Conservation (phyloP, 176 grass and related monocot species). For the Luzula sylvatica region DNA sequence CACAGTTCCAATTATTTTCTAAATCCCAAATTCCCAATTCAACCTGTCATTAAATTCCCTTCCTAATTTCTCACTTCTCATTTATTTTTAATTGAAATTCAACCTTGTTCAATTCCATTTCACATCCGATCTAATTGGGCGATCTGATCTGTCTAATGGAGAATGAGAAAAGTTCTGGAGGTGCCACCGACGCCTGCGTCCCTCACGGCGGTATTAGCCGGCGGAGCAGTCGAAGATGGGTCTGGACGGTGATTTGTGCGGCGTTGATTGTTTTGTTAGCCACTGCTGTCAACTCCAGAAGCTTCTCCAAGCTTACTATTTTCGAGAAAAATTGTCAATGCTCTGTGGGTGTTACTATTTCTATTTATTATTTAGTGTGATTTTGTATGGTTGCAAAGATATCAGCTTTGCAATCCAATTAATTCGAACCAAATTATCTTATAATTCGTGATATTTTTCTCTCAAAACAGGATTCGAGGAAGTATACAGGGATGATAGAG, state of each 20-base stretch:
- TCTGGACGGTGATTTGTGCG: conserved; percentile 15
- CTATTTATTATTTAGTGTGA: background rate
- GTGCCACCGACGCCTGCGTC: background rate
- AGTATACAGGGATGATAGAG: conserved; percentile 83
- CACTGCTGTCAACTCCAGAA: conserved; percentile 36
- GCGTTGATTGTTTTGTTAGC: conserved; percentile 54
- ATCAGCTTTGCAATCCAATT: too few relatives aligned
- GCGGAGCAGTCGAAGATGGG: conserved; percentile 17
- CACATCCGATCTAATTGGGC: too few relatives aligned
- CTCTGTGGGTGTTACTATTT: conserved; percentile 27
- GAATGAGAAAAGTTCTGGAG: too few relatives aligned
- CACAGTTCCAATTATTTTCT: too few relatives aligned
- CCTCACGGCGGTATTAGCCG: background rate
- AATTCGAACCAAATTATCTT: too few relatives aligned
- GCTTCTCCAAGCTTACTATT: conserved; percentile 25
- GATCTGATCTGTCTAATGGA: too few relatives aligned
- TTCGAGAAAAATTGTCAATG: conserved; percentile 36
- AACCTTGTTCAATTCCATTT: too few relatives aligned
- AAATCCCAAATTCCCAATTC: too few relatives aligned
- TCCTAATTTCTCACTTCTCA: too few relatives aligned
- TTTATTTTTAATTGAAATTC: too few relatives aligned
- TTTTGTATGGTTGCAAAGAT: background rate
- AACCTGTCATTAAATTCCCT: too few relatives aligned
- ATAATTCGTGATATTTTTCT: background rate
- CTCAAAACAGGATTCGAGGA: conserved; percentile 33